Evolutionary conservation across 1,284 basidiomycete species (phyloP).

Genomic region (Puccinia hordei): DNA sequence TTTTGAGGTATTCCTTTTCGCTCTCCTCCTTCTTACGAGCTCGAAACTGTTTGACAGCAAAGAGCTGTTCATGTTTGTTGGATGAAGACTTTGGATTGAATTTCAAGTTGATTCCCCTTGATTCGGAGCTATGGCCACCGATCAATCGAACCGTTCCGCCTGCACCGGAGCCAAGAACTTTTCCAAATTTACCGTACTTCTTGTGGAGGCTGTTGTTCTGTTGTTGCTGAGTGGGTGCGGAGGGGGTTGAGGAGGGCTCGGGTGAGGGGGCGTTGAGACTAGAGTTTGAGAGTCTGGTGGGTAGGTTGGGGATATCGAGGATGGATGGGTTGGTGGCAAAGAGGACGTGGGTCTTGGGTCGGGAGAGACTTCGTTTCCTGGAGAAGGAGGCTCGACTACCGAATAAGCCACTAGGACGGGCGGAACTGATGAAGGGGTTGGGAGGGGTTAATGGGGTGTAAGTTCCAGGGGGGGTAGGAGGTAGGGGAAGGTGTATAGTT

Average conservation of each 20-base stretch:
- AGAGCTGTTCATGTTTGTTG: constrained; percentile 66
- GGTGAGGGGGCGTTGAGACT: neutral
- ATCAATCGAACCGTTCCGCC: constrained; percentile 97
- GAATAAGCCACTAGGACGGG: neutral
- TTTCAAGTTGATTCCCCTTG: neutral
- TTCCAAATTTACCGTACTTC: constrained; percentile 99
- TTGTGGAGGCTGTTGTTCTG: constrained; percentile 85
- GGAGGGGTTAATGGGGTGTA: neutral
- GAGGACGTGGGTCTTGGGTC: neutral
- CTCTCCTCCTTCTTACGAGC: constrained; percentile 82
- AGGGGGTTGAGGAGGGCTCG: neutral
- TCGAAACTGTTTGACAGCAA: constrained; percentile 96
- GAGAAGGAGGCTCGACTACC: constrained; percentile 5
- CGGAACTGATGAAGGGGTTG: neutral
- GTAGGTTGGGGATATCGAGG: neutral
- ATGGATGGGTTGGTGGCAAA: neutral
- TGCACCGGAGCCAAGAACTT: constrained; percentile 89
- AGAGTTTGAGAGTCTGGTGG: neutral
- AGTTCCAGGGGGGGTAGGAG: neutral
- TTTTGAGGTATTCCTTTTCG: constrained; percentile 98
- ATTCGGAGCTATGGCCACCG: constrained; percentile 66
- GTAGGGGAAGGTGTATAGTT: neutral
- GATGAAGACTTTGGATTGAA: neutral
- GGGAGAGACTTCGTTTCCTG: neutral
- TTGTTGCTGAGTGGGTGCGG: constrained; percentile 59